These are phyloP conservation scores for Neurospora tetrasperma DNA, from an alignment of 495 filamentous ascomycete species.

Conservation along the genomic window DNA sequence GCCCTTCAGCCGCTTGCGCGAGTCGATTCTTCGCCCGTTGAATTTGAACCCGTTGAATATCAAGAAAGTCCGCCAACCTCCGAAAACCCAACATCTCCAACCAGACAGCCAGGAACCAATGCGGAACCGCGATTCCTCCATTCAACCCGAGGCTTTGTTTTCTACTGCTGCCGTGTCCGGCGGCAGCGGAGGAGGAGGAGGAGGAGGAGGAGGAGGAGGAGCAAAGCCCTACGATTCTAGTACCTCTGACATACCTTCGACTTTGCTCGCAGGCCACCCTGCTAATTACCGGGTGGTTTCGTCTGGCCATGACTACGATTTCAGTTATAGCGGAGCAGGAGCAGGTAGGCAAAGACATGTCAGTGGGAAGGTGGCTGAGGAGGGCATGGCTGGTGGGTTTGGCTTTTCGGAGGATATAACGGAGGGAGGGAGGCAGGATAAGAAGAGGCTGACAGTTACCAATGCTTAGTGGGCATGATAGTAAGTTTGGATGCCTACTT, in stretches of 20 bases:
- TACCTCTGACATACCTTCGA: constrained; percentile 35
- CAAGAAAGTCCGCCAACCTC: constrained; percentile 20
- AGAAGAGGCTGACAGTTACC: not conserved
- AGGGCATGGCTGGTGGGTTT: constrained; percentile 49
- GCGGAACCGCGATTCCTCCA: constrained; percentile 31
- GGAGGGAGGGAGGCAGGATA: not conserved
- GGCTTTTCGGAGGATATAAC: not conserved
- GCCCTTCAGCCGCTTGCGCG: constrained; percentile 20
- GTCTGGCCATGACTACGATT: constrained; percentile 51
- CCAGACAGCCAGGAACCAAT: constrained; percentile 19
- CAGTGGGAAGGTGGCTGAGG: constrained; percentile 78
- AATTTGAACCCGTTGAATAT: constrained; percentile 23
- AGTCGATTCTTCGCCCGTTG: constrained; percentile 31
- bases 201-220: not conserved
- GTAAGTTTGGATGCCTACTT: not conserved
- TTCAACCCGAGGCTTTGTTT: constrained; percentile 44
- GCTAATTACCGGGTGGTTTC: constrained; percentile 31
- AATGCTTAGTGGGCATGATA: not conserved
- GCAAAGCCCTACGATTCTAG: constrained; percentile 40
- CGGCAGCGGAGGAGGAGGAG: not conserved
- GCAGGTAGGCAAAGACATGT: constrained; percentile 48
- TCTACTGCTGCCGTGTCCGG: not conserved
- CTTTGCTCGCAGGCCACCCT: constrained; percentile 27
- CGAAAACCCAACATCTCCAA: not conserved
- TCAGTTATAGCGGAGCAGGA: constrained; percentile 11